A percentile compares a stretch with the other conserved stretches of the same genome.
Evolutionary conservation across 2,329 filamentous ascomycete species (phyloP).

Genomic region (Aspergillus latus): DNA sequence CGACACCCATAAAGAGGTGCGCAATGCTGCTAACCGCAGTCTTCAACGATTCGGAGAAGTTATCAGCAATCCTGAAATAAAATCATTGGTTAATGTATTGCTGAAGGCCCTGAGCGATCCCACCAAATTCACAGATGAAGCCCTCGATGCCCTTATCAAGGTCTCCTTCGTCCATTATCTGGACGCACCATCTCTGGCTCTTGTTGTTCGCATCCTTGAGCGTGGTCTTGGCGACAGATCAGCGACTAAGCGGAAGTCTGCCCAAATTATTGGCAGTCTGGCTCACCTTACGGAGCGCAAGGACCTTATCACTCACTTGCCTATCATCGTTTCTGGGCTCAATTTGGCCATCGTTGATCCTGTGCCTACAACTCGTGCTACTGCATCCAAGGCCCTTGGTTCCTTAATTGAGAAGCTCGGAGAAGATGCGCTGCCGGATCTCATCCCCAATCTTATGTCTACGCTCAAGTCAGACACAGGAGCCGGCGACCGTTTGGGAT

Average conservation of each 20-base stretch:
- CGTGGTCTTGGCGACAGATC: slow-evolving; percentile 88
- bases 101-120: slow-evolving; percentile 96
- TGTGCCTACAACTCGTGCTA: slow-evolving; percentile 92
- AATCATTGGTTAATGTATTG: slow-evolving; percentile 83
- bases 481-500: slow-evolving; percentile 91
- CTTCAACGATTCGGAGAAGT: slow-evolving; percentile 98
- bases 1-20: slow-evolving; percentile 97
- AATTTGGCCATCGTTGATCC: slow-evolving; percentile 90
- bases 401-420: slow-evolving; percentile 98
- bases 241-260: slow-evolving; percentile 90
- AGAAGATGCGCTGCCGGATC: slow-evolving; percentile 92
- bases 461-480: slow-evolving; percentile 97
- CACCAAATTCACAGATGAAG: slow-evolving; percentile 94
- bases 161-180: slow-evolving; percentile 98
- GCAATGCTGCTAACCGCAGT: slow-evolving; percentile 87
- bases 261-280: slow-evolving; percentile 96
- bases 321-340: slow-evolving; percentile 86
- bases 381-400: slow-evolving; percentile 90
- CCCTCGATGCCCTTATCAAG: slow-evolving; percentile 90
- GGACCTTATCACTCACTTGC: slow-evolving; percentile 85
- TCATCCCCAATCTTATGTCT: slow-evolving; percentile 96
- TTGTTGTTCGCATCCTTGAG: slow-evolving; percentile 93
- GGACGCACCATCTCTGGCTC: slow-evolving; percentile 91
- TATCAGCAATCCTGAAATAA: slow-evolving; percentile 96
- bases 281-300: slow-evolving; percentile 96